Percentiles rank a stretch among this genome's conserved stretches.
These are phyloP conservation scores for Cladosporium sp. DNA, from an alignment of 2,329 filamentous ascomycete genomes.

Conservation along the genomic window DNA sequence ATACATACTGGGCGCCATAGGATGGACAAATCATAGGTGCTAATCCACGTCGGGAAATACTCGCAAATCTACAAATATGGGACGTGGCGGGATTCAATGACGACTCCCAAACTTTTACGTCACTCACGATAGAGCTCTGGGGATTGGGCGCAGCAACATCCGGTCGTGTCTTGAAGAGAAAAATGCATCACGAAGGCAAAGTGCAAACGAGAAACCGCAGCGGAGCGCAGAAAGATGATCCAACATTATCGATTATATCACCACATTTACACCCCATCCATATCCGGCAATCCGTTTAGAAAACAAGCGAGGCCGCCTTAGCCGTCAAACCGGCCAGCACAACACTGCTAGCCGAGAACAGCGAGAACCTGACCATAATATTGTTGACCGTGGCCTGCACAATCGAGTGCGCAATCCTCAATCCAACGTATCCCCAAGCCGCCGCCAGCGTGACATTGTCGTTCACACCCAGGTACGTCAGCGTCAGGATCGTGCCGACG, in stretches of 20 bases:
- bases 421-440: conserved; percentile 39
- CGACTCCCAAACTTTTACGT: too few relatives aligned
- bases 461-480: conserved; percentile 29
- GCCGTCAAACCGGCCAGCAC: conserved; percentile 30
- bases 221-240: too few relatives aligned
- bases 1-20: too few relatives aligned
- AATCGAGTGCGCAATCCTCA: conserved; percentile 36
- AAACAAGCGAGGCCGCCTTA: conserved; percentile 10
- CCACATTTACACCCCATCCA: neutral
- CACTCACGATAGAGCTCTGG: too few relatives aligned
- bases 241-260: neutral
- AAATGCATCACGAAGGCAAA: too few relatives aligned
- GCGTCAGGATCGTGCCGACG: conserved; percentile 34
- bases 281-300: neutral
- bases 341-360: conserved; percentile 29
- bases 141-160: too few relatives aligned
- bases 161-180: too few relatives aligned
- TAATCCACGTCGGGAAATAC: too few relatives aligned
- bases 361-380: conserved; percentile 31
- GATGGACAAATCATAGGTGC: too few relatives aligned
- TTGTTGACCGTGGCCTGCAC: conserved; percentile 35
- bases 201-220: too few relatives aligned
- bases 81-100: too few relatives aligned
- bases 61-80: too few relatives aligned
- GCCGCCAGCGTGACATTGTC: conserved; percentile 28